A percentile compares a stretch with the other conserved stretches of the same genome.
Evolutionary conservation across 106 monocot species (phyloP).

Genomic region (Acorus gramineus): DNA sequence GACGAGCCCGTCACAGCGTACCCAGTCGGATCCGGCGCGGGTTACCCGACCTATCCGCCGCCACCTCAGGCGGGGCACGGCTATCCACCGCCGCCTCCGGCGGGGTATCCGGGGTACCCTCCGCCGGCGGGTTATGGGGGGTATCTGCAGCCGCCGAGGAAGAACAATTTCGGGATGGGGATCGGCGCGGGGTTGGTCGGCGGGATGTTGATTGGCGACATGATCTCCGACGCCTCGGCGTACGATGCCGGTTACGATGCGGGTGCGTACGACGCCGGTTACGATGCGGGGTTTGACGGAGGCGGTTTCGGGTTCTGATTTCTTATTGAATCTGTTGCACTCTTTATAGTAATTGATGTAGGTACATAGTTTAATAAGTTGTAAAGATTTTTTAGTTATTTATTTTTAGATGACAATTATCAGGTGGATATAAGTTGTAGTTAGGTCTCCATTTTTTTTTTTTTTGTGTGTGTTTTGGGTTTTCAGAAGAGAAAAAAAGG

Average conservation of each 20-base stretch:
- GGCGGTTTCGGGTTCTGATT: slow-evolving; percentile 9
- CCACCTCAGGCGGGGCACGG: slow-evolving; percentile 14
- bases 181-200: slow-evolving; percentile 39
- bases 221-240: slow-evolving; percentile 17
- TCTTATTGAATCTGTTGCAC: too few species aligned
- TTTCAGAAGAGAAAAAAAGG: too few species aligned
- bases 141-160: slow-evolving; percentile 12
- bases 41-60: slow-evolving; percentile 11
- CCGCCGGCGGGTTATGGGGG: slow-evolving; percentile 2
- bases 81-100: slow-evolving; percentile 1
- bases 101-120: too few species aligned
- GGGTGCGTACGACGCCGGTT: slow-evolving; percentile 9
- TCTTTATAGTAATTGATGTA: too few species aligned
- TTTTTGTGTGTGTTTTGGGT: too few species aligned
- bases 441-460: too few species aligned
- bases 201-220: slow-evolving; percentile 40
- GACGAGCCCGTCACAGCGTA: slow-evolving; percentile 11
- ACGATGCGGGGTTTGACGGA: slow-evolving; percentile 9
- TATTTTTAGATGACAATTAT: too few species aligned
- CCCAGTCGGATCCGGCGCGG: slow-evolving; percentile 8
- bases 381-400: too few species aligned
- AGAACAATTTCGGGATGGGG: slow-evolving; percentile 28
- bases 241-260: slow-evolving; percentile 21
- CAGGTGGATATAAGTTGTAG: too few species aligned
- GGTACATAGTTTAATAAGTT: too few species aligned